phyloP scores from a whole-genome alignment of 345 rosid species.

The Moricandia moricandioides region DNA sequence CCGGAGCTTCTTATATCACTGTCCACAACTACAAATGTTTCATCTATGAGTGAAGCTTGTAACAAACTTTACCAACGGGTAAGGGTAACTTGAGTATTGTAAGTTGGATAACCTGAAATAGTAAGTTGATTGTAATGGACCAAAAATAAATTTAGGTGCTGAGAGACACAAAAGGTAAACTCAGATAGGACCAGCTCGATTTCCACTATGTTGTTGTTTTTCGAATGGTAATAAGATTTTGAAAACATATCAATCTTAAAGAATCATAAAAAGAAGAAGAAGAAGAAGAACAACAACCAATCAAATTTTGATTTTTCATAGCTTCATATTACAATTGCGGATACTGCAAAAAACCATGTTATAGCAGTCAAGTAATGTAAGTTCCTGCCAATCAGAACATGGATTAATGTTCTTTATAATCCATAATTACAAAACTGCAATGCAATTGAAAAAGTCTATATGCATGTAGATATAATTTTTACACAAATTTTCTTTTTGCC shows the following conservation, averaged over 20 bases:
- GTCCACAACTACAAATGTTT: slow-evolving; percentile 1
- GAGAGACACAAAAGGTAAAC: slow-evolving; percentile 36
- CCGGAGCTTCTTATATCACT: slow-evolving; percentile 3
- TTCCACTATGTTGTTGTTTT: slow-evolving; percentile 46
- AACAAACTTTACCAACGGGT: not conserved
- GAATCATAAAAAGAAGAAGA: not conserved
- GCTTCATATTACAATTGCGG: slow-evolving; percentile 12
- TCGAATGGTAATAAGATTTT: slow-evolving; percentile 30
- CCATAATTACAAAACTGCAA: slow-evolving; percentile 1
- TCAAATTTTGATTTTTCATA: slow-evolving; percentile 8
- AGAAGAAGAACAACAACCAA: slow-evolving; percentile 4
- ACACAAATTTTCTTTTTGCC: not conserved
- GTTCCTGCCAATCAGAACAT: slow-evolving; percentile 25
- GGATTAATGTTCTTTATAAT: slow-evolving; percentile 19
- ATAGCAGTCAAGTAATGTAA: slow-evolving; percentile 20
- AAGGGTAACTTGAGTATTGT: not conserved
- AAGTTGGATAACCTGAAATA: not conserved
- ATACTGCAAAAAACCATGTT: slow-evolving; percentile 22
- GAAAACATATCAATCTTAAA: slow-evolving; percentile 22
- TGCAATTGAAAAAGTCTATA: slow-evolving; percentile 3
- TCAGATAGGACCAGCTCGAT: slow-evolving; percentile 58
- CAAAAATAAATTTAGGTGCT: slow-evolving; percentile 20
- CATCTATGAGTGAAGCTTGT: slow-evolving; percentile 6
- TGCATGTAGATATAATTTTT: not conserved
- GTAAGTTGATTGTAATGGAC: slow-evolving; percentile 33